Base-by-base conservation (phyloP, 2,329 filamentous ascomycete species). In the Colletotrichum tofieldiae region DNA sequence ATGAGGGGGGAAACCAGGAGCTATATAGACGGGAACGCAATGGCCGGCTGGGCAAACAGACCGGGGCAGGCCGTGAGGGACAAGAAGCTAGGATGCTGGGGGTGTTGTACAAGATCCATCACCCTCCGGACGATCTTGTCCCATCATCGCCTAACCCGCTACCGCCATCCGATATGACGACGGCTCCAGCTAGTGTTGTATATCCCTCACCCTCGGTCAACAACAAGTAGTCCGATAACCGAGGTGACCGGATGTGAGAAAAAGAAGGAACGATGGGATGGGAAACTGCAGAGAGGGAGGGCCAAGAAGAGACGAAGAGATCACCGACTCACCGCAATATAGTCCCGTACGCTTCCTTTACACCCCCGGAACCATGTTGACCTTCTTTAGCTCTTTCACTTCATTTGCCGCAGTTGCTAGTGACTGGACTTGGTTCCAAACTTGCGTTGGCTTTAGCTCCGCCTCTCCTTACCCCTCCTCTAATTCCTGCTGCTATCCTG, bases 81-180 rank as follows among this genome's bases (percentile, higher is more conserved):
- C 41, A 54, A 54, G 23, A 58, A 62, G n/a, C 23, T 20, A 16
- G 32, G 11, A 55, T 61, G 54, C 29, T n/a, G 54, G 51, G 70
- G 69, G 70, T 69, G 70, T 65, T 60, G 70, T 60, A 70, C 65
- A 64, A 70, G 70, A 70, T 65, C 66, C 70, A 54, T 56, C 65
- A 60, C 45, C 37, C 26, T 60, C 66, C 65, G 70, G 70, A 69
- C 65, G 70, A 72, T 72, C 70, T 72, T 70, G 60, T 60, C 65
- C 60, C 70, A 45, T 70, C 66, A 60, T 70, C 54, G 60, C 45
- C 59, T 55, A 72, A 70, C 52, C 43, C 32, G 51, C 43, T 60
- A 26, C 39, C 59, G 52, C 18, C 39, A 32, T 70, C 59, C 60
- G 54, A 69, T 60, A 54, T 54, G 60, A 72, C 66, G 39, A 65